Conservation (phyloP, 2,329 filamentous ascomycete species). For the Fusarium floridanum region DNA sequence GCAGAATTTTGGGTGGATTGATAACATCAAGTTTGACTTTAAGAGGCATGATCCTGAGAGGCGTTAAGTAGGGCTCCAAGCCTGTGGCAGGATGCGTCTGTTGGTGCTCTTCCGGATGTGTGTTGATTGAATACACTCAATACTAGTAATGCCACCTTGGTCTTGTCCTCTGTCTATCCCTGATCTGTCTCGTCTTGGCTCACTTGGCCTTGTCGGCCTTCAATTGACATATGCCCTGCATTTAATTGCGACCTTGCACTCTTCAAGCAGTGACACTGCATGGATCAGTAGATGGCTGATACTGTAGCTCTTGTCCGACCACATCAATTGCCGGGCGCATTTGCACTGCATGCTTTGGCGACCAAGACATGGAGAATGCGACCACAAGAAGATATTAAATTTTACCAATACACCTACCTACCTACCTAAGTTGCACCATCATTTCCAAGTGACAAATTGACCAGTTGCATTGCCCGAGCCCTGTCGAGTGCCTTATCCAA, state of each 20-base stretch:
- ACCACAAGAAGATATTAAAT: background rate
- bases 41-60: background rate
- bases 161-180: background rate
- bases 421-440: background rate
- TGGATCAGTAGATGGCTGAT: background rate
- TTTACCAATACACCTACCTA: background rate
- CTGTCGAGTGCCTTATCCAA: background rate
- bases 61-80: background rate
- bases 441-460: background rate
- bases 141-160: background rate
- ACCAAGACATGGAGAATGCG: background rate
- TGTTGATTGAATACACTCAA: background rate
- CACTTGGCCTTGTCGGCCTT: background rate
- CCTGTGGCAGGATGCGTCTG: background rate
- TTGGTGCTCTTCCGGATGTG: background rate
- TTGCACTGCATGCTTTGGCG: background rate
- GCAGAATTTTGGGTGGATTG: background rate
- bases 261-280: background rate
- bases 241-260: background rate
- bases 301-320: background rate
- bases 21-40: background rate
- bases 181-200: background rate
- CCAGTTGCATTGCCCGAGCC: background rate
- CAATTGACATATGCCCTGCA: background rate
- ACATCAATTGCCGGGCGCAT: background rate